Evolutionary conservation across 352 stramenopile species (phyloP).

Genomic region (Globisporangium okanoganense): DNA sequence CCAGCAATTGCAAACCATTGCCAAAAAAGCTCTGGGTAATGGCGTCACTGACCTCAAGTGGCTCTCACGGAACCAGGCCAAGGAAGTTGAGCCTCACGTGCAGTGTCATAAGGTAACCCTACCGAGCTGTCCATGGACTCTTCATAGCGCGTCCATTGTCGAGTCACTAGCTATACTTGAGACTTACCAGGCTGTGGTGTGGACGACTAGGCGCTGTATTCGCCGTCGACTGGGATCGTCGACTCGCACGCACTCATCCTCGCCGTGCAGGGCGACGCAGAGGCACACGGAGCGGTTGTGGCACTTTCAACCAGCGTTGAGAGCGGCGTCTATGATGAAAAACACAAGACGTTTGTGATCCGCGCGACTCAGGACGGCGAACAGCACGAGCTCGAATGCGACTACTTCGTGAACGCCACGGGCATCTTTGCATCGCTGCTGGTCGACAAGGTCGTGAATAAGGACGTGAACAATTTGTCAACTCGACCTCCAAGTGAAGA

Average conservation of each 20-base stretch:
- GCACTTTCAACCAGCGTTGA: conserved; percentile 66
- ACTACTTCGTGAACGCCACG: conserved; percentile 92
- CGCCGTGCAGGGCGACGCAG: conserved; percentile 88
- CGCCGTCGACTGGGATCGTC: conserved; percentile 95
- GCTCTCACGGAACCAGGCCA: conserved; percentile 38
- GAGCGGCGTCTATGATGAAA: conserved; percentile 26
- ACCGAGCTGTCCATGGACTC: neutral
- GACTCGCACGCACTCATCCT: conserved; percentile 92
- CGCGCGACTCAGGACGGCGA: conserved; percentile 33
- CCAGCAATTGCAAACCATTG: conserved; percentile 37
- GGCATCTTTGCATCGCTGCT: conserved; percentile 77
- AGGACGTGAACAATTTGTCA: neutral
- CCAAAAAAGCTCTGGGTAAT: conserved; percentile 36
- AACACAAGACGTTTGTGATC: conserved; percentile 33
- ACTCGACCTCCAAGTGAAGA: neutral
- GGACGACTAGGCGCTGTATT: conserved; percentile 76
- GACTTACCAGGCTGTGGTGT: neutral
- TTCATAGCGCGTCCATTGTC: neutral
- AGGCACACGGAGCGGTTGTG: conserved; percentile 83
- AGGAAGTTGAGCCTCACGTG: conserved; percentile 50
- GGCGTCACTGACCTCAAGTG: conserved; percentile 53
- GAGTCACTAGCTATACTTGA: too few species aligned
- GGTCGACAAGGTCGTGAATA: conserved; percentile 25
- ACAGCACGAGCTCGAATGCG: conserved; percentile 73
- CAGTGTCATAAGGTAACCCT: conserved; percentile 37